These are phyloP conservation scores for Candida qinlingensis DNA, from an alignment of 805 yeast species.

Conservation along the genomic window DNA sequence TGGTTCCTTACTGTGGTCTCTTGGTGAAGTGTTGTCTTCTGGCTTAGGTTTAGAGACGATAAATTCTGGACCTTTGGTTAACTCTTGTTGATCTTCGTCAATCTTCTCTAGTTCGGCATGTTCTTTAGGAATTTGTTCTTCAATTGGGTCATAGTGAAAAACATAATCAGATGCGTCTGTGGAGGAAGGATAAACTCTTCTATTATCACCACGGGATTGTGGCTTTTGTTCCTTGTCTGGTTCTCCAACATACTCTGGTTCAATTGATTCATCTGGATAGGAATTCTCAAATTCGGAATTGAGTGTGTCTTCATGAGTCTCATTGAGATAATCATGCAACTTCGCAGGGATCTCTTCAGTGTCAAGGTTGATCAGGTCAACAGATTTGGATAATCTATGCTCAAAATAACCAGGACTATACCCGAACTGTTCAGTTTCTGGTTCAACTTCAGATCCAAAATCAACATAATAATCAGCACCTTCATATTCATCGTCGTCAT, in stretches of 20 bases:
- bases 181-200: neutral
- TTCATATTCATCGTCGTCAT: neutral
- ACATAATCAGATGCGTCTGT: conserved; percentile 6
- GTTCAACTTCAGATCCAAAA: neutral
- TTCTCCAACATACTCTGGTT: neutral
- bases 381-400: neutral
- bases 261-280: neutral
- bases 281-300: neutral
- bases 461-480: neutral
- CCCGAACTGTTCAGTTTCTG: conserved; percentile 1
- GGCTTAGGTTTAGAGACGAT: neutral
- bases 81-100: neutral
- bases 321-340: neutral
- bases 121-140: conserved; percentile 1
- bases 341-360: conserved; percentile 1
- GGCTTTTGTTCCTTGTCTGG: neutral
- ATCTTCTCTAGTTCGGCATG: conserved; percentile 1
- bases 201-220: no score
- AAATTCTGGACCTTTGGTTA: neutral
- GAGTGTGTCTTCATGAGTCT: neutral
- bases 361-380: conserved; percentile 3
- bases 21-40: neutral
- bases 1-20: no score
- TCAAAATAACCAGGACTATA: conserved; percentile 11
- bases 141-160: conserved; percentile 4